Evolutionary conservation across 371 early-diverging fungal genomes (phyloP), one percentile per base, ranked within the genome.

Genomic region (Actinomortierella ambigua): DNA sequence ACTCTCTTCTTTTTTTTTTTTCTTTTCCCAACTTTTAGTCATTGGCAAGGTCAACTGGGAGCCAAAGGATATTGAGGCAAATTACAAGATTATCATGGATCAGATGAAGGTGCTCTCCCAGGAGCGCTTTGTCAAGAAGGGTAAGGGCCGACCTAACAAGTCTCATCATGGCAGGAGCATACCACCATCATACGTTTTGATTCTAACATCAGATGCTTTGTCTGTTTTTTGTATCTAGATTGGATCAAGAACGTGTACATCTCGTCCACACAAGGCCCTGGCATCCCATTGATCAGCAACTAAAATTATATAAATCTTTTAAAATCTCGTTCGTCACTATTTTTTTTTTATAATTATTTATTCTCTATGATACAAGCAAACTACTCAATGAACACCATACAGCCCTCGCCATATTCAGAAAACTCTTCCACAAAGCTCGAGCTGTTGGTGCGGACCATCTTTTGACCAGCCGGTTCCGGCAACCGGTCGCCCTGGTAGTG

Each of bases 201-300:
- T 28, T 14, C 34, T 34, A 11, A 34, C 34, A 34, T 34, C 34
- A 47, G 50, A 22, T 42, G 22, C 24, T 27, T 13, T 26, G 42
- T 22, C 23, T 28, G 26, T 28, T 20, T 17, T 13, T 20, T 26
- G 27, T 53, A 49, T 42, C 28, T 71, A 88, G 88, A 82, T 9
- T 78, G 86, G 59, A 76, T 86, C 57, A 83, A 83, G 77, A 83
- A 85, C 48, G 82, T 86, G 15, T 80, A 81, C 28, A 71, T 88
- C 18, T 82, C 83, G 47, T 85, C 85, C 39, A 85, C 85, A 28
- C 83, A 83, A 63, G 85, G 85, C 53, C 88, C 88, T 44, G 86
- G 85, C 53, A 79, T 88, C 46, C 67, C 77, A 18, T 50, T 79
- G 41, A 69, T 65, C 57, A 67, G 48, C 64, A 63, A 63, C 64